Evolutionary conservation across 108 stramenopile species (phyloP).

Genomic region (Cyclotella cryptica): DNA sequence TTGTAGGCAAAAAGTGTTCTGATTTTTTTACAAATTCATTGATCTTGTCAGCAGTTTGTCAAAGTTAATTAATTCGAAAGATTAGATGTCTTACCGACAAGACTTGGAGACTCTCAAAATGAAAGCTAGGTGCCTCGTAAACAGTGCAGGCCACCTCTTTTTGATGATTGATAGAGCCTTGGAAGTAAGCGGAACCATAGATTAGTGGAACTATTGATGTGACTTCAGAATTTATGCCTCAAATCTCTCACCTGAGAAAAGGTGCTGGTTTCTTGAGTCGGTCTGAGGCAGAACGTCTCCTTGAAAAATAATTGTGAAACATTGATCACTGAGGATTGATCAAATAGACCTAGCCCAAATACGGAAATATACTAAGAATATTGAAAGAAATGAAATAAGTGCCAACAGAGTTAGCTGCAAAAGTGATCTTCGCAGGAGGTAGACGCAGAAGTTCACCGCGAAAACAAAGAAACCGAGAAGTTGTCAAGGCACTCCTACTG

Average conservation of each 20-base stretch:
- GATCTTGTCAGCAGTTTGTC: not conserved
- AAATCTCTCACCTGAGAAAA: constrained; percentile 32
- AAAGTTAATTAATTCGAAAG: not conserved
- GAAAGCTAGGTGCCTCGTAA: constrained; percentile 37
- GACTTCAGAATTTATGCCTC: no score
- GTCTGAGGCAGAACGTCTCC: constrained; percentile 17
- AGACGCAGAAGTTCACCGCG: no score
- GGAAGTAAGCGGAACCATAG: not conserved
- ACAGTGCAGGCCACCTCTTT: constrained; percentile 27
- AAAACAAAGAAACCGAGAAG: no score
- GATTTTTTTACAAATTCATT: not conserved
- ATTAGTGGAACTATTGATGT: not conserved
- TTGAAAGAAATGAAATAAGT: no score
- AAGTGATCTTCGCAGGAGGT: no score
- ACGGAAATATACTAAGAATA: constrained; percentile 59
- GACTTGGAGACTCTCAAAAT: constrained; percentile 39
- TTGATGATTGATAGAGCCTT: constrained; percentile 29
- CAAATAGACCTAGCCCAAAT: constrained; percentile 45
- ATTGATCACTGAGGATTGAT: constrained; percentile 15
- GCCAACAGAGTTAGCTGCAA: no score
- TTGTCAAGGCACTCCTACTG: no score
- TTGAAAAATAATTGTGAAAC: constrained; percentile 46
- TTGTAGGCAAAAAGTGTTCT: constrained; percentile 38
- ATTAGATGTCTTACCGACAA: constrained; percentile 6
- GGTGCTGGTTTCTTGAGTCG: constrained; percentile 22